phyloP scores from a whole-genome alignment of 2,329 filamentous ascomycete genomes.

The Diaporthe velutina region DNA sequence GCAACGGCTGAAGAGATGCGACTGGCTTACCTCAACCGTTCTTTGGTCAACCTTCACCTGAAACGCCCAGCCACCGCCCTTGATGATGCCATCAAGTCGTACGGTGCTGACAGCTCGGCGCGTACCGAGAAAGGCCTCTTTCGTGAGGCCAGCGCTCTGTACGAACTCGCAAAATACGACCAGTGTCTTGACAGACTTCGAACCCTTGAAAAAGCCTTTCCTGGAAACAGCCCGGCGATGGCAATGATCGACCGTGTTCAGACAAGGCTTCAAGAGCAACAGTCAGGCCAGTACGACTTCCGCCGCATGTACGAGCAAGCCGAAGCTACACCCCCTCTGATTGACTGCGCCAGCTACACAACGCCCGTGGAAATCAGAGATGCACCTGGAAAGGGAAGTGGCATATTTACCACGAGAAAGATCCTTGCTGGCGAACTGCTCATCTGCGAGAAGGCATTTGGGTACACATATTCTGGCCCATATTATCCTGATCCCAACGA shows the following conservation, averaged over 20 bases:
- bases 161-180: background rate
- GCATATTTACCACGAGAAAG: background rate
- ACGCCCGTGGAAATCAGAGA: background rate
- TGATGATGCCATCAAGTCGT: background rate
- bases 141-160: background rate
- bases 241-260: background rate
- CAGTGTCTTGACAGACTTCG: background rate
- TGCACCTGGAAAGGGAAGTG: background rate
- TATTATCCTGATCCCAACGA: accelerated
- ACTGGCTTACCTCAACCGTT: background rate
- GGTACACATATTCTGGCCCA: background rate
- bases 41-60: background rate
- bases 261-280: background rate
- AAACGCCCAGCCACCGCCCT: background rate
- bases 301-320: background rate
- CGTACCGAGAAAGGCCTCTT: background rate
- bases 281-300: background rate
- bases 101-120: background rate
- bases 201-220: background rate
- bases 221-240: accelerated
- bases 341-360: background rate
- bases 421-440: background rate
- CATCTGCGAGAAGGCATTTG: background rate
- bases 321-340: background rate
- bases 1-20: background rate